Percentiles rank a stretch among this genome's conserved stretches.
Evolutionary conservation across 2,329 filamentous ascomycete species (phyloP).

Genomic region (Phyllosticta citrichinensis): DNA sequence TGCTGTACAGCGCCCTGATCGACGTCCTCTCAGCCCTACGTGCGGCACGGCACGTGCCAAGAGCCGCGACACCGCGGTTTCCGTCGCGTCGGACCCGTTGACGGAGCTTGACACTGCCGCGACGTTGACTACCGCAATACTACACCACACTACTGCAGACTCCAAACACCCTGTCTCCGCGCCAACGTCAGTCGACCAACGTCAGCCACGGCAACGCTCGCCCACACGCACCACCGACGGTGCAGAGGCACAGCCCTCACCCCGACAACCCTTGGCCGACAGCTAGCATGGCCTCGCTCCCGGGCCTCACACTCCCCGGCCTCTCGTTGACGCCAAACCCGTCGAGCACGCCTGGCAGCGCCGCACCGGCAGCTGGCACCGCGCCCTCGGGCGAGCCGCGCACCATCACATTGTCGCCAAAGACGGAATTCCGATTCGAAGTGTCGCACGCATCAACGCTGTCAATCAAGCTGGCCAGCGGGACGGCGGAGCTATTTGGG

Average conservation of each 20-base stretch:
- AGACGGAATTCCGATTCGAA: slow-evolving; percentile 37
- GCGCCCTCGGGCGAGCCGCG: slow-evolving; percentile 20
- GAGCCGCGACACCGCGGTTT: neutral
- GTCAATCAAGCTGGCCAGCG: slow-evolving; percentile 55
- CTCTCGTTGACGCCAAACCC: slow-evolving; percentile 15
- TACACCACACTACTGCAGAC: neutral
- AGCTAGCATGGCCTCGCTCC: slow-evolving; percentile 26
- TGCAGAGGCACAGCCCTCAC: neutral
- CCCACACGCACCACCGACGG: neutral
- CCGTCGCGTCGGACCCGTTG: neutral
- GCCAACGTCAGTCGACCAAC: slow-evolving; percentile 1
- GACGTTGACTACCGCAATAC: neutral
- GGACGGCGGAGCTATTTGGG: slow-evolving; percentile 88
- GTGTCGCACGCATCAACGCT: slow-evolving; percentile 25
- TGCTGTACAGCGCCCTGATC: neutral
- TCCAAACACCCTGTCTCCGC: neutral
- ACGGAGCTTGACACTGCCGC: neutral
- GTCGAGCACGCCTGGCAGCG: neutral
- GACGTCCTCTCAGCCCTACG: slow-evolving; percentile 6
- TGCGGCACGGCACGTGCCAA: slow-evolving; percentile 1
- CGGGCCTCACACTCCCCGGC: slow-evolving; percentile 36
- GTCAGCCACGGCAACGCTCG: neutral
- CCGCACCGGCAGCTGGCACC: slow-evolving; percentile 16
- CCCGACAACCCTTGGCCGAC: neutral
- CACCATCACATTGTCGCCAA: slow-evolving; percentile 33